Percentiles rank a stretch among this genome's conserved stretches.
These are phyloP conservation scores for Chrysoporthe deuterocubensis DNA, from an alignment of 2,329 filamentous ascomycete species.

Conservation along the genomic window DNA sequence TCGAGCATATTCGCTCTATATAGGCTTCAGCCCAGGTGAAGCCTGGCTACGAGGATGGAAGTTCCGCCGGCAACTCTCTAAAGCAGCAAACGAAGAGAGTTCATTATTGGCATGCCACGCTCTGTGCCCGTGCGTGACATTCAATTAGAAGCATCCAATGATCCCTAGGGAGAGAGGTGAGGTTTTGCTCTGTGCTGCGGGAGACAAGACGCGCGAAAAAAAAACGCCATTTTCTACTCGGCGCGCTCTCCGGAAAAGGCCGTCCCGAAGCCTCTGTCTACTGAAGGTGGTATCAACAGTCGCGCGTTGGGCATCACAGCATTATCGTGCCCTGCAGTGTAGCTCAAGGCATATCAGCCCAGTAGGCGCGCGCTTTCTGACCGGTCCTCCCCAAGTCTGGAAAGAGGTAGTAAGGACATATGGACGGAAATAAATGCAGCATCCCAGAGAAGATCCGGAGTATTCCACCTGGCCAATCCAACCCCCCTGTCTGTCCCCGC, in stretches of 20 bases:
- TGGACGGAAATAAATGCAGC: background rate
- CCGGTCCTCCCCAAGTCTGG: background rate
- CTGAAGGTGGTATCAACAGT: background rate
- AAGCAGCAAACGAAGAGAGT: no score
- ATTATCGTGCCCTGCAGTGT: background rate
- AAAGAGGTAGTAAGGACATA: background rate
- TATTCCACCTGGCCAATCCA: conserved; percentile 14
- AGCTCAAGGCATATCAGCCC: background rate
- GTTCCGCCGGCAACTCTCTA: no score
- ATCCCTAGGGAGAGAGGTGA: background rate
- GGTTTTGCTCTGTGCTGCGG: background rate
- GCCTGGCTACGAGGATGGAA: no score
- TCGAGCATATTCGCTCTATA: no score
- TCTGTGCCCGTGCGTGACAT: no score
- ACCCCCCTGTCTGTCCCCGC: conserved; percentile 17
- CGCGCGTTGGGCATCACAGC: background rate
- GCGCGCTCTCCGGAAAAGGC: background rate
- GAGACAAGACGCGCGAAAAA: background rate
- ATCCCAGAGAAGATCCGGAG: background rate
- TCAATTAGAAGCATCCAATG: no score
- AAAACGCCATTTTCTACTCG: background rate
- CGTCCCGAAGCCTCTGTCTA: background rate
- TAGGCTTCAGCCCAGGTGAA: no score
- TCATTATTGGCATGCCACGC: no score
- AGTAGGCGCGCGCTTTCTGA: background rate